Evolutionary conservation across 2,329 filamentous ascomycete genomes (phyloP), one percentile per base, ranked within the genome.

Genomic region (Sordariomycetes sp.): DNA sequence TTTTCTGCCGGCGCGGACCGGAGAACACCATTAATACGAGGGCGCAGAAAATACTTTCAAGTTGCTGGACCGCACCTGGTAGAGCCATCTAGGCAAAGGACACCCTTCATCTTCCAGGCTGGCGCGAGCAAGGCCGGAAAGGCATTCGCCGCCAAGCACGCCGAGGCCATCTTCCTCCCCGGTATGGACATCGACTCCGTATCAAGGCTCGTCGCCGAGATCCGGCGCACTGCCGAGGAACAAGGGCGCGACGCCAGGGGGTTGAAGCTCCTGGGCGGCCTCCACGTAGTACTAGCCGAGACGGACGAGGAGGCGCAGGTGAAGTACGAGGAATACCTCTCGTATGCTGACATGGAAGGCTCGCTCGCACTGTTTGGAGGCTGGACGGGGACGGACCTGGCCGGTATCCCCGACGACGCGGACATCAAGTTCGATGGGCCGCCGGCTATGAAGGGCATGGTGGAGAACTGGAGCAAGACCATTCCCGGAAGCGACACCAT

Each of bases 341-440:
- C 74, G 54, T 78, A 85, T 62, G 84, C 80, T 0, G 79, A 79
- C 1, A 74, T 79, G 50, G 84, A 86, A 59, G 85, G 83, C 4
- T 83, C 83, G 0, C 66, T 87, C 54, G 82, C 83, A 0, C 68
- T 87, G 2, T 87, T 87, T 62, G 82, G 84, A 2, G 84, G 84
- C 0, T 87, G 83, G 82, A 86, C 83, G 0, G 84, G 84, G 0
- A 84, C 86, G 53, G 81, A 88, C 65, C 70, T 87, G 25, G 73
- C 76, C 7, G 71, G 77, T 51, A 87, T 86, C 62, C 78, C 72
- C 0, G 83, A 87, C 28, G 83, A 87, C 50, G 78, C 87, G 64
- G 84, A 87, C 66, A 69, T 87, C 55, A 71, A 82, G 14, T 72
- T 80, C 58, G 80, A 85, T n/a, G 77, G 83, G 66, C 79, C 78